Percentiles rank a stretch among this genome's conserved stretches.
These are phyloP conservation scores for Corchorus olitorius DNA, from an alignment of 345 rosid genomes.

Conservation along the genomic window DNA sequence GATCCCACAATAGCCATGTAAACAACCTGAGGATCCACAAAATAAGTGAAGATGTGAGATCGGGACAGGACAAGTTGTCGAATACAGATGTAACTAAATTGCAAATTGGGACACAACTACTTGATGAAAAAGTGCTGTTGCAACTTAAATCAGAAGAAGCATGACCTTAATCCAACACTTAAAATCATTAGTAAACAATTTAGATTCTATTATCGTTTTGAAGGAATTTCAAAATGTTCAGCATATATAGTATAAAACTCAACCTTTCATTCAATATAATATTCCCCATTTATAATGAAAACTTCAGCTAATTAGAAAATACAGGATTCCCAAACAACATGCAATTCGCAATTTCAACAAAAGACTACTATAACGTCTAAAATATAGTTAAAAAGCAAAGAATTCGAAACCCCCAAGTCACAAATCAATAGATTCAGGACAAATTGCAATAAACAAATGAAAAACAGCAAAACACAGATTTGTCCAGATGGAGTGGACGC, in stretches of 20 bases:
- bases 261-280: not conserved
- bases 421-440: not conserved
- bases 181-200: not conserved
- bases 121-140: not conserved
- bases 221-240: not conserved
- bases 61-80: slow-evolving; percentile 1
- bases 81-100: slow-evolving; percentile 1
- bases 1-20: slow-evolving; percentile 98
- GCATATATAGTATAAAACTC: not conserved
- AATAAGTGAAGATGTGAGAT: not conserved
- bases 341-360: not conserved
- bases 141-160: not conserved
- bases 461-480: not conserved
- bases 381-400: not conserved
- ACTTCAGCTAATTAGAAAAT: too few species aligned
- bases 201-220: not conserved
- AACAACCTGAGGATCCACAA: slow-evolving; percentile 57
- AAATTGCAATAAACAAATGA: not conserved
- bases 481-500: not conserved
- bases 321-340: too few species aligned
- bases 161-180: not conserved
- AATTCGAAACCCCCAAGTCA: not conserved
- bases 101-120: not conserved
- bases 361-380: not conserved
- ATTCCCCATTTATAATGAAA: not conserved